phyloP scores from a whole-genome alignment of 257 asterid genomes.

The Primulina eburnea region DNA sequence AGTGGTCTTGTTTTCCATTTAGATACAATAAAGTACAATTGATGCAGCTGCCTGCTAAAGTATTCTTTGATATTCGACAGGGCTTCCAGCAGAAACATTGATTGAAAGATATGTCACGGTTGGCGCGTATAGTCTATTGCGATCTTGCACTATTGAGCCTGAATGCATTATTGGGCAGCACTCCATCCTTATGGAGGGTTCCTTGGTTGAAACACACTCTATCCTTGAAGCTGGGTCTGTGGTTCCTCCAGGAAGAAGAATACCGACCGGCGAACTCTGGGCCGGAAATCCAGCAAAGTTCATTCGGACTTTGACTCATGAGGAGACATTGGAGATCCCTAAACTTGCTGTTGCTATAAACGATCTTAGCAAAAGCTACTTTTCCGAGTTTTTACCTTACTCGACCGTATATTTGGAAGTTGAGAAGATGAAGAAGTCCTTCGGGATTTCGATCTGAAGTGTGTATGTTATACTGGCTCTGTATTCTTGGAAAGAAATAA shows the following conservation, averaged over 20 bases:
- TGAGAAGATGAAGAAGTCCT: constrained; percentile 78
- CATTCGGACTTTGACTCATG: constrained; percentile 75
- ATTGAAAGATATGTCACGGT: constrained; percentile 83
- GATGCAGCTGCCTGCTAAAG: constrained; percentile 20
- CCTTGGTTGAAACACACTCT: constrained; percentile 83
- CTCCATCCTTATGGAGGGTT: constrained; percentile 92
- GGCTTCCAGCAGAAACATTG: constrained; percentile 84
- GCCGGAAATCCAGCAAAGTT: constrained; percentile 95
- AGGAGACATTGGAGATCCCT: constrained; percentile 85
- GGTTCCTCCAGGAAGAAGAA: constrained; percentile 93
- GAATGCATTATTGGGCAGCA: constrained; percentile 96
- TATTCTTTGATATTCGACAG: constrained; percentile 36
- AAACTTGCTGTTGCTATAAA: constrained; percentile 82
- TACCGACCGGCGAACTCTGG: constrained; percentile 95
- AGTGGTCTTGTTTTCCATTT: not conserved
- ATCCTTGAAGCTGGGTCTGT: constrained; percentile 95
- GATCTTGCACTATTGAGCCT: constrained; percentile 92
- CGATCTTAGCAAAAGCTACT: constrained; percentile 72
- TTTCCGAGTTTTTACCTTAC: constrained; percentile 78
- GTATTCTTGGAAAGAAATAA: constrained; percentile 31
- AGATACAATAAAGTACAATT: not conserved
- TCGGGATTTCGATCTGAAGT: constrained; percentile 70
- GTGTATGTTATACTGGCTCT: constrained; percentile 11
- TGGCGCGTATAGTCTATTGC: constrained; percentile 80
- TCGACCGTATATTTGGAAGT: constrained; percentile 92